Base-by-base conservation (phyloP, 495 filamentous ascomycete genomes). In the Aspergillus biplanus region DNA sequence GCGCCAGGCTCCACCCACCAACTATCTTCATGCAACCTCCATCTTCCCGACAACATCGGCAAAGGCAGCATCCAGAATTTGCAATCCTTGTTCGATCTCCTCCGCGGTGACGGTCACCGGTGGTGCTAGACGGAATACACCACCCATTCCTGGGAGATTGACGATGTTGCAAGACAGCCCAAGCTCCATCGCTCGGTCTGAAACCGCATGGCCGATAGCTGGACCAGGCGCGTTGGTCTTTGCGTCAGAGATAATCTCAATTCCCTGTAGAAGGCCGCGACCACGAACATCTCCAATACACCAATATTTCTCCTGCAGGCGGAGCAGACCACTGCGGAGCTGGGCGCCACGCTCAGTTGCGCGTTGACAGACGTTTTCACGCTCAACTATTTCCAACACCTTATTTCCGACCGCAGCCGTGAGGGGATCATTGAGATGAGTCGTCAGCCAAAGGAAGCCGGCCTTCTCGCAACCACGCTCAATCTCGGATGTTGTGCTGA, bases 211-310 rank as follows among this genome's bases (percentile, higher is more conserved):
- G 0, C 83, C 84, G 15, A 88, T 59, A 8, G 84, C 82, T 0
- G 69, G 16, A 3, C 69, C 82, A 1, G 78, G 77, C 16, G 64
- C 70, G 49, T 76, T 81, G 3, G 80, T 82, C 61, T 71, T 50
- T 6, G 74, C 61, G 58, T 83, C 73, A 4, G 68, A 69, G 13
- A 86, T 80, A 56, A 86, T 82, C 69, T 86, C 84, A 18, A 86
- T 73, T 0, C 84, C 84, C 12, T 77, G 74, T 65, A 86, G 70
- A 11, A 86, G 74, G 0, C 83, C 84, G 2, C 83, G 76, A 3
- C 85, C 83, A 11, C 84, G 78, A 1, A 86, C 78, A 58, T 85
- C 83, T 7, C 84, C 83, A 55, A 86, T 85, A 61, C 81, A 85
- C 44, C 77, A 77, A 64, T 84, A 84, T 52, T 80, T 79, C 33